Evolutionary conservation across 495 filamentous ascomycete genomes (phyloP), one percentile per base, ranked within the genome.

Genomic region (Neurospora discreta): DNA sequence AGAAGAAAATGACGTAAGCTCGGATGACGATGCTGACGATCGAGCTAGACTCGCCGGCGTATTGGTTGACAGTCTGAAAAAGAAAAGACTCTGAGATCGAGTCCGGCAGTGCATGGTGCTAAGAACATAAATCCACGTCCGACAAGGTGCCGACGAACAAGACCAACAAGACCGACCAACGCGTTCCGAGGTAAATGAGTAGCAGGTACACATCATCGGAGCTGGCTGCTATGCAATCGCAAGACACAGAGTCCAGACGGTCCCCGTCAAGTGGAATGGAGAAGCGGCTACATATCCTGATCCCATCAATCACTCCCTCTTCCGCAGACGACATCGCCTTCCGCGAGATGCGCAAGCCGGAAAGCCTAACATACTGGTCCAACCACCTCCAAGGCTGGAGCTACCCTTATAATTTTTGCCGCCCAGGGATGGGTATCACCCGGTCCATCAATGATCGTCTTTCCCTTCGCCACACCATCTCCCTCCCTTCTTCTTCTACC

Each of bases 51-150:
- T 75, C 10, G 40, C 69, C 1, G 70, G 74, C 39, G 9, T n/a
- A n/a, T n/a, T n/a, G 1, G 38, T 73, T 10, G 65, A 43, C 3
- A 23, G 52, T 30, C 23, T 60, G 0, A 23, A 60, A 60, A 20
- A n/a, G n/a, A n/a, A 60, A 16, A 60, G 30, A 0, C 52, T 16
- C 0, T 30, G 52, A 23, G 52, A 60, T 0, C 68, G 42, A 16
- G 11, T 76, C 3, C 69, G 76, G 0, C 52, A 71, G 1, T 88
- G 89, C 73, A 90, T 90, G 87, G 80, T 89, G 3, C 88, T 87
- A 2, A 73, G 80, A 1, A 69, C 87, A 18, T 89, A 85, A 77
- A 52, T 89, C 2, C 83, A 83, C 38, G 79, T 88, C 4, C 4
- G 77, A 84, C 41, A 72, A 77, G 9, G 78, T 90, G 70, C 88